A percentile compares a stretch with the other conserved stretches of the same genome.
Conservation (phyloP, 208 protist species). For the Trypanosoma melophagium region DNA sequence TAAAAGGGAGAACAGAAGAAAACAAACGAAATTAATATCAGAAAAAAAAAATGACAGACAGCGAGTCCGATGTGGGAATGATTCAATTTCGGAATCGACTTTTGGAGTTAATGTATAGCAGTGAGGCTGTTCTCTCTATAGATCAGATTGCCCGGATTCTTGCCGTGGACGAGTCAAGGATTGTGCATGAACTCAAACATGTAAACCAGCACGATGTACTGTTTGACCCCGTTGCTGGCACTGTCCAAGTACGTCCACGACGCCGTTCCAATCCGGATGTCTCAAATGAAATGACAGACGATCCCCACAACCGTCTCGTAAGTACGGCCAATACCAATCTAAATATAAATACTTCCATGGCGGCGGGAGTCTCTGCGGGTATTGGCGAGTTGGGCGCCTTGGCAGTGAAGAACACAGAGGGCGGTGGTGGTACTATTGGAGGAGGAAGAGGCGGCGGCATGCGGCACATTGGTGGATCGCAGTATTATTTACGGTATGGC, state of each 20-base stretch:
- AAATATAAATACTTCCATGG: neutral
- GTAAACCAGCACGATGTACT: slow-evolving; percentile 10
- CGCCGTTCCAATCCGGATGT: neutral
- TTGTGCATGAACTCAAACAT: slow-evolving; percentile 25
- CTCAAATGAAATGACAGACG: neutral
- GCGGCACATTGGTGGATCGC: too few relatives aligned
- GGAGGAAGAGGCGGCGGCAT: too few relatives aligned
- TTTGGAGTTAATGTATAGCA: slow-evolving; percentile 43
- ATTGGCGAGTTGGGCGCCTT: neutral
- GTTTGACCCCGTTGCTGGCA: slow-evolving; percentile 14
- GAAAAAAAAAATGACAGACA: slow-evolving; percentile 37
- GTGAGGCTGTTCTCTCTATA: slow-evolving; percentile 31
- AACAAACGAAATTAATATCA: neutral
- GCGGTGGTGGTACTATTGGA: neutral
- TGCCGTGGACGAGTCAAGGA: slow-evolving; percentile 23
- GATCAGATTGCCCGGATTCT: slow-evolving; percentile 53
- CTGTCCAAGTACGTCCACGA: slow-evolving; percentile 12
- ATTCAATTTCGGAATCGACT: slow-evolving; percentile 38
- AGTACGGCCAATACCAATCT: neutral
- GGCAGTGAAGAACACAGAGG: neutral
- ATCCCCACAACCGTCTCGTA: too few relatives aligned
- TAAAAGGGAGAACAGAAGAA: neutral
- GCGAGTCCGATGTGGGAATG: slow-evolving; percentile 32
- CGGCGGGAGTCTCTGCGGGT: neutral
- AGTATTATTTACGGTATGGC: slow-evolving; percentile 6